Base-by-base conservation (phyloP, 345 rosid species). In the Hevea brasiliensis region DNA sequence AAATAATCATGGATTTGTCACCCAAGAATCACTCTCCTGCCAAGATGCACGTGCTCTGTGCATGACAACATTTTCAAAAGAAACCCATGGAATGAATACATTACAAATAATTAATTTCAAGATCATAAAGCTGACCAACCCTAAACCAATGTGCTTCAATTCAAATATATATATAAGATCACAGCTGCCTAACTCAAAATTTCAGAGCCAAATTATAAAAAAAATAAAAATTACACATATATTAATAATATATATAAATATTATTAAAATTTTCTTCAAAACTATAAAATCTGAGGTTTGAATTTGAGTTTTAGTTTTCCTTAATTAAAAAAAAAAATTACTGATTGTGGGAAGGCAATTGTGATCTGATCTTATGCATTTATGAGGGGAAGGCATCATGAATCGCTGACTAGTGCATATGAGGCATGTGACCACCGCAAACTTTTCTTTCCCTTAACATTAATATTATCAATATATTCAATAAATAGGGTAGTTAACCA, bases 361-460 rank as follows among this genome's bases (percentile, higher is more conserved):
- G 23, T 73, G 12, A 42, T 27, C 9, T 47, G 51, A 18, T 7
- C 14, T 11, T 47, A 0, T 47, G 54, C 14, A 15, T 59, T 24
- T 51, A 27, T 65, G 65, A 45, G 41, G 48, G 47, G 70, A 61
- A 6, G 45, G 65, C 70, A 76, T 76, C 54, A 68, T 65, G 48
- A 56, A 29, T 58, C 24, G 68, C 68, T 70, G 58, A 69, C 65
- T 35, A 35, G 45, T 37, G 40, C 74, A 63, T 27, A 61, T 41
- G 40, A 12, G 40, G 71, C 78, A 75, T 61, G 78, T 75, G 73
- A 75, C 69, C 74, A 61, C 78, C 78, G 74, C 74, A 75, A 69
- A 69, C 64, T 54, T 47, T 76, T 71, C 75, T 56, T 71, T 68
- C 72, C 11, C 50, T 51, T 41, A 62, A 42, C 17, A 48, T 23